A percentile compares a stretch with the other conserved stretches of the same genome.
Evolutionary conservation across 2,329 filamentous ascomycete genomes (phyloP).

Genomic region (Scedosporium apiospermum): DNA sequence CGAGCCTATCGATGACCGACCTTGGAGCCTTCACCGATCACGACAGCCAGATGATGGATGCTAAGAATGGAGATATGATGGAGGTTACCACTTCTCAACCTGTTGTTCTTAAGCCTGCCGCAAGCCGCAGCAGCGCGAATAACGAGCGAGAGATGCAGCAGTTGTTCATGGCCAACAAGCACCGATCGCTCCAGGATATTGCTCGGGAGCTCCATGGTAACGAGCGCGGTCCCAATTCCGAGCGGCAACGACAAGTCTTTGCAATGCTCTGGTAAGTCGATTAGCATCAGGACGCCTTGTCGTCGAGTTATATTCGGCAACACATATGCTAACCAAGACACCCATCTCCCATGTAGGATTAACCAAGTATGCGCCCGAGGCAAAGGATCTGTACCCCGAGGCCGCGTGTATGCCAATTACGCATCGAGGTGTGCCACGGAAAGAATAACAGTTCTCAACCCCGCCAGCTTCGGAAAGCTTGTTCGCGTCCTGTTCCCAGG

Average conservation of each 20-base stretch:
- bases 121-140: conserved; percentile 54
- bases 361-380: conserved; percentile 62
- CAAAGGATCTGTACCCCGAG: conserved; percentile 80
- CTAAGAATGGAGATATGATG: conserved; percentile 47
- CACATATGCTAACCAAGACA: background rate
- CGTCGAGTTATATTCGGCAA: background rate
- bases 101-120: conserved; percentile 43
- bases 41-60: conserved; percentile 51
- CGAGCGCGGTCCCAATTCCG: conserved; percentile 70
- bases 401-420: conserved; percentile 91
- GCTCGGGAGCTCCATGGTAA: conserved; percentile 69
- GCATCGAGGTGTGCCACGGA: conserved; percentile 87
- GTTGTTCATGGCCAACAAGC: conserved; percentile 59
- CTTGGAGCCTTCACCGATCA: conserved; percentile 9
- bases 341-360: conserved; percentile 44
- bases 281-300: background rate
- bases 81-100: conserved; percentile 34
- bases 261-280: conserved; percentile 75
- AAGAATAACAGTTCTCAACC: conserved; percentile 88
- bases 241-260: conserved; percentile 77
- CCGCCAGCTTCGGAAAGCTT: conserved; percentile 94
- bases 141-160: conserved; percentile 76
- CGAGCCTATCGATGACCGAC: conserved; percentile 3
- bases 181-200: conserved; percentile 60
- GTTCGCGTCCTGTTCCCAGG: conserved; percentile 94